phyloP scores from a whole-genome alignment of 305 asterid species.

The Petunia hybrid region DNA sequence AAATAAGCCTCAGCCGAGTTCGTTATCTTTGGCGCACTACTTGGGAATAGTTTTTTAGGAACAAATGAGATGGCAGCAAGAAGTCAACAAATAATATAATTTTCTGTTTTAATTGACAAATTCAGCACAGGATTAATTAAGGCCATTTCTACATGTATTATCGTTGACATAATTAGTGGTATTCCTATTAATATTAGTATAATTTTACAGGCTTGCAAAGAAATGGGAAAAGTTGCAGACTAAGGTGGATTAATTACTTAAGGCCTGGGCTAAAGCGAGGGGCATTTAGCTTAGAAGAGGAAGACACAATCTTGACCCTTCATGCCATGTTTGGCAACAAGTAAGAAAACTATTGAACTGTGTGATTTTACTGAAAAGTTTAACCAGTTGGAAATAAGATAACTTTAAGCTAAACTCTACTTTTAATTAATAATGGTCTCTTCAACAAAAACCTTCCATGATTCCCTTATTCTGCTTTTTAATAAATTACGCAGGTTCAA shows the following conservation, averaged over 20 bases:
- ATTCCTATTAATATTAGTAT: slow-evolving; percentile 9
- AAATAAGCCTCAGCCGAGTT: slow-evolving; percentile 29
- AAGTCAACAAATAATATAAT: slow-evolving; percentile 42
- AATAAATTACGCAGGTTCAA: not conserved
- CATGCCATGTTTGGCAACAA: slow-evolving; percentile 85
- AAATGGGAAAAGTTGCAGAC: slow-evolving; percentile 89
- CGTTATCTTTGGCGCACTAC: slow-evolving; percentile 24
- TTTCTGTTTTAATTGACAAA: slow-evolving; percentile 27
- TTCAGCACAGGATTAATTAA: slow-evolving; percentile 28
- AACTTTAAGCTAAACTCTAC: not conserved
- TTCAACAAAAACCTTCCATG: not conserved
- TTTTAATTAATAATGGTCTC: not conserved
- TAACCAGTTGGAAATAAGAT: not conserved
- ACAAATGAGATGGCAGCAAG: slow-evolving; percentile 30
- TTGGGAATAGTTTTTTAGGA: slow-evolving; percentile 30
- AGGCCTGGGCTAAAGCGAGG: slow-evolving; percentile 86
- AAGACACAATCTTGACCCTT: slow-evolving; percentile 62
- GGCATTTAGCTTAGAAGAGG: slow-evolving; percentile 64
- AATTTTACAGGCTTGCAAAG: slow-evolving; percentile 68
- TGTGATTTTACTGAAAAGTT: not conserved
- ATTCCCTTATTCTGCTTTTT: not conserved
- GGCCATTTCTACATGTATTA: slow-evolving; percentile 28
- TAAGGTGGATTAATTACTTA: slow-evolving; percentile 86
- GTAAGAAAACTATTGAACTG: slow-evolving; percentile 48
- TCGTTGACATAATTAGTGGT: slow-evolving; percentile 23